Base-by-base conservation (phyloP, 306 rosid species). In the Delonix regia region DNA sequence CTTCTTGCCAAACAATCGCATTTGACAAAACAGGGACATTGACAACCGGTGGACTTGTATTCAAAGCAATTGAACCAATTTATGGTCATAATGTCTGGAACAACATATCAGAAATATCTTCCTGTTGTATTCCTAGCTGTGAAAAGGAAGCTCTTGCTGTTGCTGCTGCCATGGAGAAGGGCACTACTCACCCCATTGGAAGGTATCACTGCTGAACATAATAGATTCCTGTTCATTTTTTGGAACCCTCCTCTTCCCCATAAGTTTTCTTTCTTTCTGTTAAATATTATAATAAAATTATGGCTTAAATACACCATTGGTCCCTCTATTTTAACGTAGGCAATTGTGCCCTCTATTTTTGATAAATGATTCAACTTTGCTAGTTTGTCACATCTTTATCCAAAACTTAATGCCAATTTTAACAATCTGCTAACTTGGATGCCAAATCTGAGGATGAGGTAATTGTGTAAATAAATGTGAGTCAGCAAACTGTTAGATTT, bases 141-240 rank as follows among this genome's bases (percentile, higher is more conserved):
- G 99, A 95, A 84, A 93, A 91, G 68, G 96, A 93, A 88, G 99
- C 99, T 71, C 99, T 93, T 69, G 99, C 98, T 33, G 99, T 95
- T 69, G 99, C 99, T 61, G 93, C 99, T 42, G 98, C 98, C 42
- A 95, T 95, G 99, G 99, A 95, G 74, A 95, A 89, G 96, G 99
- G 98, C 73, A 93, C 96, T 76, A 91, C 99, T 69, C 98, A 95
- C 83, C 99, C 99, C 53, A 93, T 95, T 78, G 98, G 98, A 90
- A 92, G 99, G 99, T 95, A 81, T 74, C 56, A 41, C 74, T 79
- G 4, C 77, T 55, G 57, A 79, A 80, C 83, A 65, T 24, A 71
- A 68, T 81, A 12, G 33, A 71, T 79, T 64, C 70, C 24, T 72
- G 60, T 67, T 36, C n/a, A 21, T 27, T 7, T 57, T 71, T 85